phyloP scores from a whole-genome alignment of 805 yeast genomes.

The Metschnikowia corniflorae region DNA sequence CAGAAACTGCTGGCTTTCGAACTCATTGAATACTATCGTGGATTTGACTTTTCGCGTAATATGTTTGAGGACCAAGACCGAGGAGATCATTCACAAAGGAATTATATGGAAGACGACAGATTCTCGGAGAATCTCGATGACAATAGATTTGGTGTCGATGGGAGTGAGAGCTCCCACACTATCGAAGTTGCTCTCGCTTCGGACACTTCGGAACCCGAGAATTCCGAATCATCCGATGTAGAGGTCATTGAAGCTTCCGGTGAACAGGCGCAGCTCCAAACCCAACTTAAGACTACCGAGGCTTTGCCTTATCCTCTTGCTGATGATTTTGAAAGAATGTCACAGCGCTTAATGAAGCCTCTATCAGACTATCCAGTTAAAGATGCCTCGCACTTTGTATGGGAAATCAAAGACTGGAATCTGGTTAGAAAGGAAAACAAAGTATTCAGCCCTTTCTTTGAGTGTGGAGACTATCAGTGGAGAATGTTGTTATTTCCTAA shows the following conservation, averaged over 20 bases:
- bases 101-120: too few species aligned
- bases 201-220: slow-evolving; percentile 21
- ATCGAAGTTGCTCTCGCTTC: slow-evolving; percentile 2
- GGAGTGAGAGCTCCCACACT: too few species aligned
- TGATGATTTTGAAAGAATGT: slow-evolving; percentile 26
- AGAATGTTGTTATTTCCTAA: slow-evolving; percentile 72
- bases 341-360: slow-evolving; percentile 34
- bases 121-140: too few species aligned
- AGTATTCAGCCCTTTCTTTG: slow-evolving; percentile 46
- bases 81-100: too few species aligned
- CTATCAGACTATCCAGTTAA: slow-evolving; percentile 38
- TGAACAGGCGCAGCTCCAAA: slow-evolving; percentile 7
- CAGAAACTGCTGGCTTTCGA: too few species aligned
- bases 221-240: slow-evolving; percentile 14
- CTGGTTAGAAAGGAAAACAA: slow-evolving; percentile 36
- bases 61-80: too few species aligned
- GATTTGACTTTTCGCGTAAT: too few species aligned
- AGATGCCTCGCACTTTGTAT: slow-evolving; percentile 37
- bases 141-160: too few species aligned
- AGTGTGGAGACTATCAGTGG: slow-evolving; percentile 64
- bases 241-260: slow-evolving; percentile 13
- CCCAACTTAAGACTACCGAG: too few species aligned
- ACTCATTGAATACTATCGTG: too few species aligned
- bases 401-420: slow-evolving; percentile 51
- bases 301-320: slow-evolving; percentile 28